Evolutionary conservation across 2,329 filamentous ascomycete species (phyloP).

Genomic region (Laburnicola sp.): DNA sequence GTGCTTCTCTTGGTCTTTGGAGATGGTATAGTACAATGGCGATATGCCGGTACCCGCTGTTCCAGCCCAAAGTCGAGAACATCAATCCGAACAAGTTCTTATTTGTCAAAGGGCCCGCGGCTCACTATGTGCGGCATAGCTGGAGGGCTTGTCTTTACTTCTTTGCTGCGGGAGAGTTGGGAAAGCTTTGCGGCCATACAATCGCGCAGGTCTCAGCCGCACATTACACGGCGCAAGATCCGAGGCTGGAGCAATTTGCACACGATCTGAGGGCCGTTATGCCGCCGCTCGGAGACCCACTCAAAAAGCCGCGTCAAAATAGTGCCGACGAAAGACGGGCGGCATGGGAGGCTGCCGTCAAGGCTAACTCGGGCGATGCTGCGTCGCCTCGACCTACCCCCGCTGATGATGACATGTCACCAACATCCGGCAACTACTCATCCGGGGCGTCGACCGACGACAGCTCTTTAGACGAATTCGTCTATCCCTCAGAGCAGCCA

Average conservation of each 20-base stretch:
- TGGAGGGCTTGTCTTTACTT: constrained; percentile 34
- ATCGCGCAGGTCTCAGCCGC: constrained; percentile 40
- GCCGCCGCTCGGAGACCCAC: neutral
- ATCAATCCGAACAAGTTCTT: constrained; percentile 48
- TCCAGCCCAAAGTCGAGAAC: constrained; percentile 42
- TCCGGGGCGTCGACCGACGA: constrained; percentile 17
- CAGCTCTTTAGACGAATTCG: constrained; percentile 21
- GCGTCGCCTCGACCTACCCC: neutral
- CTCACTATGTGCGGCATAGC: constrained; percentile 30
- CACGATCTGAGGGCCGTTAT: constrained; percentile 39
- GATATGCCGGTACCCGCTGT: constrained; percentile 49
- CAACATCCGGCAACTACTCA: constrained; percentile 43
- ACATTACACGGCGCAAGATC: constrained; percentile 44
- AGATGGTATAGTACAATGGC: constrained; percentile 40
- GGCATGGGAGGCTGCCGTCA: constrained; percentile 13
- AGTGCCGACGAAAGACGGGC: constrained; percentile 5
- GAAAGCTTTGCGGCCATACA: constrained; percentile 39
- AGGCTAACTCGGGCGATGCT: neutral
- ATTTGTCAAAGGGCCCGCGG: constrained; percentile 37
- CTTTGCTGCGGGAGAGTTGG: constrained; percentile 34
- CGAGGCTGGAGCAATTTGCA: constrained; percentile 46
- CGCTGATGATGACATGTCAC: constrained; percentile 47
- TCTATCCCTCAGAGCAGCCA: constrained; percentile 32
- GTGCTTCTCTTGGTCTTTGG: constrained; percentile 36
- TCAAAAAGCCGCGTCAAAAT: neutral